Evolutionary conservation across 1,284 basidiomycete genomes (phyloP).

Genomic region (Tremellales sp.): DNA sequence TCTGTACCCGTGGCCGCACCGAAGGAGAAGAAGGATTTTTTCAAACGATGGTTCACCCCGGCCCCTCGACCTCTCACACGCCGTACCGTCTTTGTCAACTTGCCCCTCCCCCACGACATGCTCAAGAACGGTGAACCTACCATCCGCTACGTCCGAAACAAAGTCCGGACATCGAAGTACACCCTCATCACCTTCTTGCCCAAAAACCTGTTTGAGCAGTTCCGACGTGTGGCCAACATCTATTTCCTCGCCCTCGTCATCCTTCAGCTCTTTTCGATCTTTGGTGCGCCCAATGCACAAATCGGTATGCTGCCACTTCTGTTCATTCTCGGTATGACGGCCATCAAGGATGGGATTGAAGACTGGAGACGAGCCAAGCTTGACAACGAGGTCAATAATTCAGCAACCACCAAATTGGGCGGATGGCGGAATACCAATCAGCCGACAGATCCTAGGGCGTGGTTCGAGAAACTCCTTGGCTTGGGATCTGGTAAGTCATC

Average conservation of each 20-base stretch:
- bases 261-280: conserved; percentile 84
- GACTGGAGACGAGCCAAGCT: conserved; percentile 82
- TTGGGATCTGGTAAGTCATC: conserved; percentile 31
- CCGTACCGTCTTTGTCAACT: conserved; percentile 76
- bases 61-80: conserved; percentile 40
- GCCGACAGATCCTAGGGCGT: conserved; percentile 68
- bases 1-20: conserved; percentile 6
- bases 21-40: conserved; percentile 12
- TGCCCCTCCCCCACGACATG: conserved; percentile 25
- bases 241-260: conserved; percentile 85
- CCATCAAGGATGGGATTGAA: conserved; percentile 90
- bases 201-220: conserved; percentile 90
- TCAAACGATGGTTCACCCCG: neutral
- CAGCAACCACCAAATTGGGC: conserved; percentile 56
- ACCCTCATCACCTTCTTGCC: conserved; percentile 86
- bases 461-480: conserved; percentile 67
- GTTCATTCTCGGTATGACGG: conserved; percentile 83
- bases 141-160: conserved; percentile 78
- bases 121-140: conserved; percentile 65
- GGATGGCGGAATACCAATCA: conserved; percentile 89
- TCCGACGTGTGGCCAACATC: conserved; percentile 83
- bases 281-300: conserved; percentile 79
- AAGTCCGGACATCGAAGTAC: conserved; percentile 93
- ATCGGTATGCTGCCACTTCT: conserved; percentile 82
- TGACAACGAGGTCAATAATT: conserved; percentile 65